Conservation (phyloP, 306 rosid species). For the Prunus mongolica region DNA sequence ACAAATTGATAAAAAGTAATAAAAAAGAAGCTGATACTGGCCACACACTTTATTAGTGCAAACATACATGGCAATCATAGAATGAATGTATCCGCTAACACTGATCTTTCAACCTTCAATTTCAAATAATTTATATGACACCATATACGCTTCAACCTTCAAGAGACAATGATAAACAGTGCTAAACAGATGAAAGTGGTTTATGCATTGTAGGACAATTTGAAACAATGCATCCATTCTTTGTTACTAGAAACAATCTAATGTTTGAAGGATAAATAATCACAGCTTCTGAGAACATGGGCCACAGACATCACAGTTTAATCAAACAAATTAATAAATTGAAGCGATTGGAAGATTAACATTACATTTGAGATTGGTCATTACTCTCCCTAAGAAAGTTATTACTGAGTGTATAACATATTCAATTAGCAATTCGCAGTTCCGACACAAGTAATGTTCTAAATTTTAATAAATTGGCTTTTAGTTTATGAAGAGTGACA, state of each 20-base stretch:
- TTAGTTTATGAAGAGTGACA: too few relatives aligned
- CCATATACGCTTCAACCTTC: neutral
- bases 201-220: neutral
- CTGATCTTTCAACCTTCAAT: neutral
- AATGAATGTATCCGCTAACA: neutral
- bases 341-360: too few relatives aligned
- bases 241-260: neutral
- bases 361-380: neutral
- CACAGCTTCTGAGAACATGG: neutral
- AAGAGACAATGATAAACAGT: neutral
- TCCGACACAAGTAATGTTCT: neutral
- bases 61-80: neutral
- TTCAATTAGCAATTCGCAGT: neutral
- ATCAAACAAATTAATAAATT: too few relatives aligned
- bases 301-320: neutral
- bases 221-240: neutral
- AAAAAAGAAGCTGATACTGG: neutral
- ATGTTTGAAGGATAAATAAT: neutral
- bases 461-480: neutral
- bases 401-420: too few relatives aligned
- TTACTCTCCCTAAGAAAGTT: neutral
- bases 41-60: neutral
- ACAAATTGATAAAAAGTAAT: constrained; percentile 4
- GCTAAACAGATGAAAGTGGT: neutral
- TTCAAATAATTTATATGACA: neutral